Evolutionary conservation across 1,139 yeast species (phyloP), one percentile per base, ranked within the genome.

Genomic region (Zygosaccharomyces pseudobailii): DNA sequence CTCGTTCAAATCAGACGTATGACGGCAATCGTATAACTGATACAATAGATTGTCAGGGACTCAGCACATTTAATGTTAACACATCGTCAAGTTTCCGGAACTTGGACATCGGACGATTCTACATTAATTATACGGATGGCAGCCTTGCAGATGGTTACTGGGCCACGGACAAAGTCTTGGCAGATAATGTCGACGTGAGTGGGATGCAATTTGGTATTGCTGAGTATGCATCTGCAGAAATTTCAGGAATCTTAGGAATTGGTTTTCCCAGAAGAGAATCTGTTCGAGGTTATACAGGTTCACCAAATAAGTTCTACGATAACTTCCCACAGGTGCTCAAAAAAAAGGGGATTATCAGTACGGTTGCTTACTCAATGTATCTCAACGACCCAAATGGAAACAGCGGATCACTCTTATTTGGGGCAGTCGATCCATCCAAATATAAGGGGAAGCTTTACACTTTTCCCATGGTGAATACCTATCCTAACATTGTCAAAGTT

Each of bases 281-380:
- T 17, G 53, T 58, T 6, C 39, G 32, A 7, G 61, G 62, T 4
- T 58, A 57, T 46, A 47, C 50, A 1, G 53, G 49, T 21, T 52
- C 59, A 5, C 57, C 65, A 35, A 45, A 48, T 55, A 65, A 50
- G 54, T 65, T 45, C 13, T 81, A 82, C 61, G 71, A 74, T 39
- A 82, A 82, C 57, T 68, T 82, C 38, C 92, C 92, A 2, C 55
- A 71, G 40, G 75, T 75, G 52, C 67, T 86, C 67, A 75, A 72
- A 19, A 52, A 64, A 21, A 71, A 70, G 41, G 87, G 87, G 0
- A 54, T 73, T 8, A 82, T 80, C 52, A 54, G 72, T 21, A 74
- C 73, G 48, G 71, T 68, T 40, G 74, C 76, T 0, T 84, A 81
- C 61, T 82, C 85, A 1, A 58, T 80, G 37, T 78, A 67, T 67